Base-by-base conservation (phyloP, 805 yeast genomes). In the Candida boleticola region DNA sequence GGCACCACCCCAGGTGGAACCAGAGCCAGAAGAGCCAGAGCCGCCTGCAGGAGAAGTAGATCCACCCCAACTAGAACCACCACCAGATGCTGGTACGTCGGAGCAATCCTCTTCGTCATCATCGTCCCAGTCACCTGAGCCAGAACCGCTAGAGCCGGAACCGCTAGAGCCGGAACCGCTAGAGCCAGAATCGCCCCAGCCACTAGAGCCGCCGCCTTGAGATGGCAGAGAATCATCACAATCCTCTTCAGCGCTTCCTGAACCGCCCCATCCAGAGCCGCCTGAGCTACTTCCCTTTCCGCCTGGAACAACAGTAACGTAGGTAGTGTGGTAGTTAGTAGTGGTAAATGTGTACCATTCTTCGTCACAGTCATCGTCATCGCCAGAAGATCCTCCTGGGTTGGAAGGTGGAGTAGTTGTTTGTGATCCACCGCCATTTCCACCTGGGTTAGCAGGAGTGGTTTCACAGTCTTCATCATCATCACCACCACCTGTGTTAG, bases 231-330 rank as follows among this genome's bases (percentile, higher is more conserved):
- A 42, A 22, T 3, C 36, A 30, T 36, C 47, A 41, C 44, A 44
- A 25, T 49, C 51, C 18, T 49, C 50, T 29, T 40, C 47, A 27
- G 50, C 54, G 21, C 30, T 26, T n/a, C 39, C 31, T 20, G 42
- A 31, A 14, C 21, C n/a, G n/a, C 36, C 36, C 5, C 21, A 32
- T 13, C 36, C 17, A 32, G 36, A 32, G 10, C 36, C n/a, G n/a
- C n/a, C n/a, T n/a, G n/a, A n/a, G n/a, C n/a, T n/a, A 29, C 17
- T 13, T 11, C 32, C 32, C n/a, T 5, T 5, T 5, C 6, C 14
- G 19, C 16, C 36, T 11, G 36, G 36, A 33, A 7, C n/a, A 10
- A 29, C 32, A 13, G 32, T 29, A 6, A 14, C n/a, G 6, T 5
- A 6, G n/a, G 32, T 29, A 11, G 32, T 29, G 13, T 29, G 32